Percentiles rank a stretch among this genome's conserved stretches.
Evolutionary conservation across 1,284 basidiomycete genomes (phyloP).

Genomic region (Puccinia triticina): DNA sequence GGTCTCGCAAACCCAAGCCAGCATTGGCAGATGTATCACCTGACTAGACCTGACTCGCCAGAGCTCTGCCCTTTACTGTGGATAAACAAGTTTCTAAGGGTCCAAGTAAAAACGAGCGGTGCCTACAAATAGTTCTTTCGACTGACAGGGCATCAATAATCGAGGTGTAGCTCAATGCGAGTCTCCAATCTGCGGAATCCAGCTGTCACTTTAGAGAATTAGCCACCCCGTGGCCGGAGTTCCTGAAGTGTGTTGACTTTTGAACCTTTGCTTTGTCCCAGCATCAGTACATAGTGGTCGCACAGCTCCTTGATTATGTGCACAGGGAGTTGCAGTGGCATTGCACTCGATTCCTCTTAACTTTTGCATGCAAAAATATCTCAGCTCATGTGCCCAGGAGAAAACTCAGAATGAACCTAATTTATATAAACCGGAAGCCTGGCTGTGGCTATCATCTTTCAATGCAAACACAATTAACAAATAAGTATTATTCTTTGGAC

Average conservation of each 20-base stretch:
- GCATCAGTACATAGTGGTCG: background rate
- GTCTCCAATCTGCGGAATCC: background rate
- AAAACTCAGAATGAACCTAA: background rate
- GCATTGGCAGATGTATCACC: too few species aligned
- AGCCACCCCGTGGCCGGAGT: background rate
- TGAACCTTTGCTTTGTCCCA: background rate
- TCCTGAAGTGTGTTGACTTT: background rate
- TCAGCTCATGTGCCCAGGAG: background rate
- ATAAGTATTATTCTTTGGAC: background rate
- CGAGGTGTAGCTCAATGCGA: background rate
- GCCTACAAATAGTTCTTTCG: background rate
- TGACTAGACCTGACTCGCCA: too few species aligned
- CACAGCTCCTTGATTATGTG: too few species aligned
- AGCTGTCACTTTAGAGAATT: background rate
- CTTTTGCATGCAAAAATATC: background rate
- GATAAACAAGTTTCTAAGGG: background rate
- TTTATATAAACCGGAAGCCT: background rate
- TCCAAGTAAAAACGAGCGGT: background rate
- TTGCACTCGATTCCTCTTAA: background rate
- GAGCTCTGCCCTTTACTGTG: background rate
- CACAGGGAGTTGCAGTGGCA: too few species aligned
- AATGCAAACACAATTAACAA: background rate
- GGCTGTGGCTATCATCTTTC: background rate
- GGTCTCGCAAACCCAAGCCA: background rate
- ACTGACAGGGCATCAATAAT: background rate